Evolutionary conservation across 1,284 basidiomycete species (phyloP).

Genomic region (Apiotrichum sp.): DNA sequence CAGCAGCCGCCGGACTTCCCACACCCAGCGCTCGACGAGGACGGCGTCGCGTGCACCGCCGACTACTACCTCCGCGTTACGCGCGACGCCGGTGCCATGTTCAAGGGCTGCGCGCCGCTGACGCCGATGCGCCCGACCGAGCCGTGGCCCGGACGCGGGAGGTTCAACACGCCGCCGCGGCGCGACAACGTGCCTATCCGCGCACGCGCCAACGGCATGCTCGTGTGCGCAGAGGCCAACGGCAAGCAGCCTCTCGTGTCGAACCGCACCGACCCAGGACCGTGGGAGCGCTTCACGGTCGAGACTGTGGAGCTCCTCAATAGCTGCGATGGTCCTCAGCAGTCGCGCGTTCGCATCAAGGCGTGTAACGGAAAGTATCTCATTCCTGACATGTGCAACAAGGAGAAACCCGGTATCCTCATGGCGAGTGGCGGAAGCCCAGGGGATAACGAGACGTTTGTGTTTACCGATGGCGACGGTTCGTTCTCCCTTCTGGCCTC

Average conservation of each 20-base stretch:
- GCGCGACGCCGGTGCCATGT: constrained; percentile 12
- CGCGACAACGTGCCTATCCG: neutral
- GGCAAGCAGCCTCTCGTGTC: constrained; percentile 1
- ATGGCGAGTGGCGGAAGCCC: constrained; percentile 1
- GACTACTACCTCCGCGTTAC: constrained; percentile 22
- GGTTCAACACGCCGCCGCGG: neutral
- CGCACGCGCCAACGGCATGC: constrained; percentile 7
- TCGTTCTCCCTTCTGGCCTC: constrained; percentile 1
- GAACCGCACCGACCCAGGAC: constrained; percentile 5
- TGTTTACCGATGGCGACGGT: constrained; percentile 1
- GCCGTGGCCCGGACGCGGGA: constrained; percentile 13
- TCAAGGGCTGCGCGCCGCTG: constrained; percentile 6
- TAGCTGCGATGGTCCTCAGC: neutral
- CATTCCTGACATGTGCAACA: constrained; percentile 2
- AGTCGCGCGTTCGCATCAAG: constrained; percentile 3
- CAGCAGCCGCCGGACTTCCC: constrained; percentile 13
- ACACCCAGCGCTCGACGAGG: constrained; percentile 15
- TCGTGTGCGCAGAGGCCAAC: constrained; percentile 12
- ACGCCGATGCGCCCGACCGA: constrained; percentile 8
- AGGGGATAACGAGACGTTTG: constrained; percentile 9
- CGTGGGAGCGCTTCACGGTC: constrained; percentile 8
- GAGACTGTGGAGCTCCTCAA: neutral
- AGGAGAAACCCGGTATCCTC: neutral
- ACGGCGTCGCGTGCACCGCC: constrained; percentile 15
- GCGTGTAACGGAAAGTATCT: constrained; percentile 8